These are phyloP conservation scores for Podospora bellae-mahoneyi DNA, from an alignment of 495 filamentous ascomycete genomes.

Conservation along the genomic window DNA sequence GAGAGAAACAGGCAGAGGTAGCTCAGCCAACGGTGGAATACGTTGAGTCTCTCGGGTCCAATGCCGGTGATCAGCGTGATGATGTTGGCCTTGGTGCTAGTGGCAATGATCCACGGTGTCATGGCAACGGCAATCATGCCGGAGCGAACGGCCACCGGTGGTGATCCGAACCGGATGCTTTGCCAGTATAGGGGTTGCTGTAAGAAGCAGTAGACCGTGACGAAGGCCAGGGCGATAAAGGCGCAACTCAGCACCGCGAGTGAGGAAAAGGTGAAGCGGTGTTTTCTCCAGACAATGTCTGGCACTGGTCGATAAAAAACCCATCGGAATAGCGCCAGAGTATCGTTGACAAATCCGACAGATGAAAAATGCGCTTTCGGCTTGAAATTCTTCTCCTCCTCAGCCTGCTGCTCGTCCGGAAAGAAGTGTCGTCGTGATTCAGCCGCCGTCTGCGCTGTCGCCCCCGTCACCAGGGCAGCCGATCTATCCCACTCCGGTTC, in stretches of 20 bases:
- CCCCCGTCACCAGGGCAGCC: constrained; percentile 63
- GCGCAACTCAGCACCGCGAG: constrained; percentile 64
- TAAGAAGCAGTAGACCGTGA: constrained; percentile 75
- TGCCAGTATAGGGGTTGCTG: constrained; percentile 82
- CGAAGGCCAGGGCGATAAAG: constrained; percentile 62
- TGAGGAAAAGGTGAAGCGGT: constrained; percentile 71
- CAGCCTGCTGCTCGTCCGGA: constrained; percentile 46
- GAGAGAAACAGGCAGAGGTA: constrained; percentile 82
- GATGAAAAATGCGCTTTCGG: constrained; percentile 67
- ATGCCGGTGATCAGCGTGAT: constrained; percentile 84
- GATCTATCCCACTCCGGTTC: constrained; percentile 64
- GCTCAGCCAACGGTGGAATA: constrained; percentile 89
- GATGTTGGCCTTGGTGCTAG: constrained; percentile 88
- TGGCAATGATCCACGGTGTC: constrained; percentile 88
- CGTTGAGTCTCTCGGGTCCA: constrained; percentile 86
- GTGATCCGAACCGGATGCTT: constrained; percentile 79
- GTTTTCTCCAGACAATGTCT: constrained; percentile 57
- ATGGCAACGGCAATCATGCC: constrained; percentile 93
- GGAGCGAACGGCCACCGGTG: constrained; percentile 81
- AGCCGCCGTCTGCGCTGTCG: constrained; percentile 49
- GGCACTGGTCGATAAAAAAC: constrained; percentile 83
- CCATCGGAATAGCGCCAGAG: constrained; percentile 73
- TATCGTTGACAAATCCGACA: constrained; percentile 67
- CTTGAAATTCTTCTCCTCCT: constrained; percentile 51
- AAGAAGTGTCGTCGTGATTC: constrained; percentile 64